These are phyloP conservation scores for Plasmodium berghei DNA, from an alignment of 169 alveolate species.

Conservation along the genomic window DNA sequence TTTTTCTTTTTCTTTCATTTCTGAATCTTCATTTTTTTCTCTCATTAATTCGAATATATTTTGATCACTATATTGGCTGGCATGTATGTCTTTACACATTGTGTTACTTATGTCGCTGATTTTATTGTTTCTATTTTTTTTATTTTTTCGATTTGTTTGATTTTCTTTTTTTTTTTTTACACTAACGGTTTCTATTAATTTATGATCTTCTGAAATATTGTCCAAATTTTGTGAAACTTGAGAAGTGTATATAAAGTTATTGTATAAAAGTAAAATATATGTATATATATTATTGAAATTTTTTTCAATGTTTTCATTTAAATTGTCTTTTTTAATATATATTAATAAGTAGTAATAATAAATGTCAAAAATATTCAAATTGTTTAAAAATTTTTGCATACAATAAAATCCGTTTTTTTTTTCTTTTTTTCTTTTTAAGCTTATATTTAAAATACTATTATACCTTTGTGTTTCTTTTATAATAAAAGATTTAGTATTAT, in stretches of 20 bases:
- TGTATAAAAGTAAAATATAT: slow-evolving; percentile 31
- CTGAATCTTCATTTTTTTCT: neutral
- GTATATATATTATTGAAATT: slow-evolving; percentile 20
- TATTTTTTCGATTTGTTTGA: neutral
- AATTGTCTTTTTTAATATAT: slow-evolving; percentile 23
- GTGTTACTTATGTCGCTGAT: neutral
- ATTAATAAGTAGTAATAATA: slow-evolving; percentile 52
- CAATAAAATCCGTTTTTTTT: slow-evolving; percentile 67
- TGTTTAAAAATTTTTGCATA: slow-evolving; percentile 35
- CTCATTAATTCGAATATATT: neutral
- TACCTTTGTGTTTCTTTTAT: slow-evolving; percentile 43
- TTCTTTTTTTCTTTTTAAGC: slow-evolving; percentile 50
- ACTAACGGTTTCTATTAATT: neutral
- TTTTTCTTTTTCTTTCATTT: neutral
- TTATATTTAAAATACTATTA: slow-evolving; percentile 42
- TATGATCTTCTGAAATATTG: neutral
- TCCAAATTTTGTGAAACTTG: neutral
- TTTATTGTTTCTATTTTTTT: neutral
- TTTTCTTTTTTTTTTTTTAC: neutral
- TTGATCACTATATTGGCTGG: neutral
- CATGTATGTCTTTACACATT: neutral
- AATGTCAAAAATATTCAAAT: slow-evolving; percentile 30
- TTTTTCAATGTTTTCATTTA: slow-evolving; percentile 16
- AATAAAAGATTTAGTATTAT: slow-evolving; percentile 26
- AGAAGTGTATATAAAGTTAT: slow-evolving; percentile 19